These are phyloP conservation scores for Singerocomus inundabilis DNA, from an alignment of 1,284 basidiomycete genomes.

Conservation along the genomic window DNA sequence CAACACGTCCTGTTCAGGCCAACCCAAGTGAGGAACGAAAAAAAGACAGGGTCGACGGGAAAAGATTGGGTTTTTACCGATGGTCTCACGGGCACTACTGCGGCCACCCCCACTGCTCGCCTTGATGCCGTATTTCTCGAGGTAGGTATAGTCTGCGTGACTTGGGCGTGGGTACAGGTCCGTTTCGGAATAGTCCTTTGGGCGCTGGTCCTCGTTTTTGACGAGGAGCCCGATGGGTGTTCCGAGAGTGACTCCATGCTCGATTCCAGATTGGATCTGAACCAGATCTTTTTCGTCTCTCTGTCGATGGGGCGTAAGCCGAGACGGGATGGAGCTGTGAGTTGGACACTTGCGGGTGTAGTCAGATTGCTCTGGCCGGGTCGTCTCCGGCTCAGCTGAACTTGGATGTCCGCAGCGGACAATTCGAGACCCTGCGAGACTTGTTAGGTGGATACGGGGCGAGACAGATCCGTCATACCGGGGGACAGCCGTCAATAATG, in stretches of 20 bases:
- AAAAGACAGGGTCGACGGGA: neutral
- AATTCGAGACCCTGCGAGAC: slow-evolving; percentile 75
- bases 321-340: neutral
- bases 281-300: slow-evolving; percentile 97
- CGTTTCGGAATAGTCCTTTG: slow-evolving; percentile 98
- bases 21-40: slow-evolving; percentile 8
- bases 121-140: slow-evolving; percentile 97
- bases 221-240: slow-evolving; percentile 97
- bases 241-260: slow-evolving; percentile 93
- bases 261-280: slow-evolving; percentile 91
- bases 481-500: slow-evolving; percentile 96
- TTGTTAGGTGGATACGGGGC: slow-evolving; percentile 12
- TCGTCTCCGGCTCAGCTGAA: slow-evolving; percentile 86
- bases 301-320: slow-evolving; percentile 41
- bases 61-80: slow-evolving; percentile 52
- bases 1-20: slow-evolving; percentile 74
- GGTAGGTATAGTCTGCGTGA: slow-evolving; percentile 98
- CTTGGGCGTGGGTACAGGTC: slow-evolving; percentile 96
- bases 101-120: slow-evolving; percentile 96
- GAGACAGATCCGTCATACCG: slow-evolving; percentile 51
- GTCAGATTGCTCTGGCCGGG: slow-evolving; percentile 98
- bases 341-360: slow-evolving; percentile 71
- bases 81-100: slow-evolving; percentile 94
- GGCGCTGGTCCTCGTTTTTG: slow-evolving; percentile 97
- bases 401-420: slow-evolving; percentile 83